phyloP scores from a whole-genome alignment of 768 basidiomycete genomes.

The Termitomyces titanicus region DNA sequence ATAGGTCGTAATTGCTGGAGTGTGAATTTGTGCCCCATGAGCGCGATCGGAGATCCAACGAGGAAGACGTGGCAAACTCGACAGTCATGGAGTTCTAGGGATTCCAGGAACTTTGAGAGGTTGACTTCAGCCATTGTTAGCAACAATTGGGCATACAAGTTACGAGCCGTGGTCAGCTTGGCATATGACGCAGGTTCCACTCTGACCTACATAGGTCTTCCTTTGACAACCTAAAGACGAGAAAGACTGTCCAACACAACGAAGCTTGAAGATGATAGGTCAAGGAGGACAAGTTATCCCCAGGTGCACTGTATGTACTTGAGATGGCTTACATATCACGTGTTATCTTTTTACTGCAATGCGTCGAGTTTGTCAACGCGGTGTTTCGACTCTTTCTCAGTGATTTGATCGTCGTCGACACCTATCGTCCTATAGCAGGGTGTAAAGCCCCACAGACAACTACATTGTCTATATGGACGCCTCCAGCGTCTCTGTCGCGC shows the following conservation, averaged over 20 bases:
- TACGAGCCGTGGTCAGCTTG: not conserved
- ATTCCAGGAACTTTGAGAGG: not conserved
- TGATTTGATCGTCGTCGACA: conserved; percentile 7
- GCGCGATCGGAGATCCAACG: conserved; percentile 16
- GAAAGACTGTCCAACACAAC: too few species aligned
- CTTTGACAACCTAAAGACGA: not conserved
- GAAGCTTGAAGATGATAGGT: too few species aligned
- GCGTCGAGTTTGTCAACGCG: conserved; percentile 1
- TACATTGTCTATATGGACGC: conserved; percentile 30
- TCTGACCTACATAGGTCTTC: not conserved
- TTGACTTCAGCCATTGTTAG: not conserved
- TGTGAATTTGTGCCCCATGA: conserved; percentile 19
- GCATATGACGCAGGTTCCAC: not conserved
- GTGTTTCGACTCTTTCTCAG: conserved; percentile 5
- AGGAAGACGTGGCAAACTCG: conserved; percentile 13
- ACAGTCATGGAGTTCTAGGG: not conserved
- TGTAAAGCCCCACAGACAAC: conserved; percentile 2
- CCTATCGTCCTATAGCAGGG: conserved; percentile 7
- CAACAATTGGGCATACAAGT: not conserved
- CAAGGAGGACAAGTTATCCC: not conserved
- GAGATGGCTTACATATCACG: conserved; percentile 7
- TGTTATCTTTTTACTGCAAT: conserved; percentile 8
- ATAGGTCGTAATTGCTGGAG: conserved; percentile 19
- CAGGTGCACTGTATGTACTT: too few species aligned
- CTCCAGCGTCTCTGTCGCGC: conserved; percentile 33